Percentiles rank a stretch among this genome's conserved stretches.
phyloP scores from a whole-genome alignment of 225 moss, liverwort and hornwort genomes.

The Antitrichia curtipendula region DNA sequence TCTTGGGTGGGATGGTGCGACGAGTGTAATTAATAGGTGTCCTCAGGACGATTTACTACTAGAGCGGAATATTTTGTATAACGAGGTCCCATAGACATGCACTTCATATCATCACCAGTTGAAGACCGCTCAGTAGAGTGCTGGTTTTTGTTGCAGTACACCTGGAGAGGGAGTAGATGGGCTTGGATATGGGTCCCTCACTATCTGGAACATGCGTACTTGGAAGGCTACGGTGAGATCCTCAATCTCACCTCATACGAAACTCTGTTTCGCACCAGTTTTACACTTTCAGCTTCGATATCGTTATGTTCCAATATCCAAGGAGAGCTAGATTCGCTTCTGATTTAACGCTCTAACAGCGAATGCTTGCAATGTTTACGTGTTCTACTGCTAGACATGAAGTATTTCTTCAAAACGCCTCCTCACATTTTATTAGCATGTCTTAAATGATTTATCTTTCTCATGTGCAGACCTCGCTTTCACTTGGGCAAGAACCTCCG shows the following conservation, averaged over 20 bases:
- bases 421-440: neutral
- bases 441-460: neutral
- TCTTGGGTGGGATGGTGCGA: neutral
- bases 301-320: neutral
- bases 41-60: neutral
- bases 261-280: neutral
- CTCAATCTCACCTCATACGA: neutral
- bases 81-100: neutral
- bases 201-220: slow-evolving; percentile 89
- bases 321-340: neutral
- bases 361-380: neutral
- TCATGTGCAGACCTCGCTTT: slow-evolving; percentile 59
- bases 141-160: slow-evolving; percentile 14
- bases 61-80: neutral
- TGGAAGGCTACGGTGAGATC: slow-evolving; percentile 69
- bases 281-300: neutral
- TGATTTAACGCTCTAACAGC: neutral
- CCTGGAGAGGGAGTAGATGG: slow-evolving; percentile 36
- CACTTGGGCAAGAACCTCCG: slow-evolving; percentile 84
- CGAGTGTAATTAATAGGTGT: neutral
- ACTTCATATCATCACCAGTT: neutral
- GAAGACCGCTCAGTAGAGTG: neutral
- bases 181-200: slow-evolving; percentile 80
- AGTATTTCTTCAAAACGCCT: neutral
- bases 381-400: neutral